Evolutionary conservation across 345 rosid genomes (phyloP), one percentile per base, ranked within the genome.

Genomic region (Pugionium dolabratum): DNA sequence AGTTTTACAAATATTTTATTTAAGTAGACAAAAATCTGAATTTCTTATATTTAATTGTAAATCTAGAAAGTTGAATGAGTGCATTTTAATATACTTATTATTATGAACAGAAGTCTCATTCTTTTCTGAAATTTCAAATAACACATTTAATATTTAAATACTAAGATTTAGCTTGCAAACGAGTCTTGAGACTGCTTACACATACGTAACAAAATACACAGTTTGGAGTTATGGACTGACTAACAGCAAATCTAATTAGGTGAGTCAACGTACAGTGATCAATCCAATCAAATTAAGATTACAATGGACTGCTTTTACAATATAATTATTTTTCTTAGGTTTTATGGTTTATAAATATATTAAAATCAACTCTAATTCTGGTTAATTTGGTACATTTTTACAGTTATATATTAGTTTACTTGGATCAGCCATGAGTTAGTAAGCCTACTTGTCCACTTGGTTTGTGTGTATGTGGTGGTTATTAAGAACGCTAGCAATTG

Each of bases 401-500:
- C 18, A 3, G 41, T 37, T 37, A 6, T 37, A 4, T 46, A 64
- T 56, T 25, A 47, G 50, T 28, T 61, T 11, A 30, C 36, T 8
- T 54, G 32, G 48, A 58, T 50, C 41, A 59, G 70, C 71, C 61
- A 51, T 52, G 71, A 59, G 44, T 72, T 50, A 64, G 44, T 69
- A 26, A 55, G 66, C 54, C 71, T 71, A 72, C 76, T 59, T 59
- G 76, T 36, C 76, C 48, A 73, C 76, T 73, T 73, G 76, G 62
- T 7, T 72, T 58, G 41, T n/a, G 65, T 58, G 54, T 66, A 52
- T 66, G 76, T 72, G 76, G 76, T 73, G 50, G 36, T 51, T 50
- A 65, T 65, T 36, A 29, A 58, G 71, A 28, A 58, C 11, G 35
- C 18, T 4, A 34, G 49, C 49, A 29, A 43, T 9, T 30, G 53